Evolutionary conservation across 495 filamentous ascomycete genomes (phyloP).

Genomic region (Talaromyces liani): DNA sequence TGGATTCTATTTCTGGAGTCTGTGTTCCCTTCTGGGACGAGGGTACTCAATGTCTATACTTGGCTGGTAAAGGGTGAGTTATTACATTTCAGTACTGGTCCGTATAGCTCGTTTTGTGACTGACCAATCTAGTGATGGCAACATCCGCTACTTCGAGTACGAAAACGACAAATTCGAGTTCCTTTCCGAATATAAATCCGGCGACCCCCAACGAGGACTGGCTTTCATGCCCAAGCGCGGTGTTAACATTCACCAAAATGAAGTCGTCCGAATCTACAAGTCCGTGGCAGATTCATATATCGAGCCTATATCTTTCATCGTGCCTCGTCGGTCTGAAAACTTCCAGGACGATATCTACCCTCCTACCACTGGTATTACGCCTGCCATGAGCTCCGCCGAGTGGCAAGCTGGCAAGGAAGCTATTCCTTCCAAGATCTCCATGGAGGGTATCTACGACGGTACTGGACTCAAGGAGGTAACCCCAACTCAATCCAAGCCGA

Average conservation of each 20-base stretch:
- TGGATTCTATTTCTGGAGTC: slow-evolving; percentile 94
- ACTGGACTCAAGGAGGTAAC: slow-evolving; percentile 64
- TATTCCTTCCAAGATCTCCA: slow-evolving; percentile 81
- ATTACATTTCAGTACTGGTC: neutral
- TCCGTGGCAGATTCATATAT: slow-evolving; percentile 91
- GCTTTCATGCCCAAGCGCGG: slow-evolving; percentile 94
- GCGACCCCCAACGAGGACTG: slow-evolving; percentile 87
- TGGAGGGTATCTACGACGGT: slow-evolving; percentile 86
- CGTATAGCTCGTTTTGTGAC: slow-evolving; percentile 3
- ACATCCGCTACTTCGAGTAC: slow-evolving; percentile 97
- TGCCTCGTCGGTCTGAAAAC: slow-evolving; percentile 87
- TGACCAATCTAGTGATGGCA: slow-evolving; percentile 66
- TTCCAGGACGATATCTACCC: slow-evolving; percentile 98
- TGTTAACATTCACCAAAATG: slow-evolving; percentile 93
- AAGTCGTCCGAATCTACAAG: slow-evolving; percentile 93
- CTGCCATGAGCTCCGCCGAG: slow-evolving; percentile 70
- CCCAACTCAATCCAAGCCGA: slow-evolving; percentile 59
- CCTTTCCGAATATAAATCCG: slow-evolving; percentile 90
- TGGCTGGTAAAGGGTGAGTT: slow-evolving; percentile 90
- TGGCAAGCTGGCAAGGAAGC: slow-evolving; percentile 83
- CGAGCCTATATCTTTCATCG: slow-evolving; percentile 95
- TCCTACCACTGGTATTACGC: slow-evolving; percentile 65
- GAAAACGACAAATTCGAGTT: slow-evolving; percentile 97
- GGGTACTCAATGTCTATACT: slow-evolving; percentile 82
- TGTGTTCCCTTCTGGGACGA: slow-evolving; percentile 99